phyloP scores from a whole-genome alignment of 805 yeast species.

The Candida xiaguanensis region DNA sequence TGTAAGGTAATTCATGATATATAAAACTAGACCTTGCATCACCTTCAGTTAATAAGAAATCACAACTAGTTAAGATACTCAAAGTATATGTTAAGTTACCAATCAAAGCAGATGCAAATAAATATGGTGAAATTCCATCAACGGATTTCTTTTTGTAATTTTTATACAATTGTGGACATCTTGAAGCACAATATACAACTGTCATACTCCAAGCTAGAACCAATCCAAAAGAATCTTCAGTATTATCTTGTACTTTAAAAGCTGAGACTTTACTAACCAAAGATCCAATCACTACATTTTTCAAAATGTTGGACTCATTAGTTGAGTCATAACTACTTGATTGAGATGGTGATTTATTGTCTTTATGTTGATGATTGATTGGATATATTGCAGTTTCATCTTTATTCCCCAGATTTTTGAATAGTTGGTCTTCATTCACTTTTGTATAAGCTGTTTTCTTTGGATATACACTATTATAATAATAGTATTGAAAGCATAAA shows the following conservation, averaged over 20 bases:
- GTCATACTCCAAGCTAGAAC: conserved; percentile 78
- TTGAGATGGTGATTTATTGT: conserved; percentile 9
- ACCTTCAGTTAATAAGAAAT: conserved; percentile 28
- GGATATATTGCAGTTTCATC: not conserved
- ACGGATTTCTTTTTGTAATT: conserved; percentile 79
- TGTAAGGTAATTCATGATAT: conserved; percentile 70
- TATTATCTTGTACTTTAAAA: conserved; percentile 8
- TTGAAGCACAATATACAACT: conserved; percentile 64
- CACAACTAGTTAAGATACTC: conserved; percentile 68
- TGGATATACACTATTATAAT: conserved; percentile 37
- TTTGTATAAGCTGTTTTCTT: conserved; percentile 8
- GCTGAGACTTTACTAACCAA: conserved; percentile 10
- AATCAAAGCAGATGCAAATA: conserved; percentile 72
- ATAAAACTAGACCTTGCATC: conserved; percentile 44
- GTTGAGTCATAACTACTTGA: conserved; percentile 16
- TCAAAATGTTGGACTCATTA: conserved; percentile 4
- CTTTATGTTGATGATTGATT: not conserved
- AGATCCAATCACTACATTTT: conserved; percentile 9
- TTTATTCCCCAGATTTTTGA: not conserved
- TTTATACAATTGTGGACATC: conserved; percentile 81
- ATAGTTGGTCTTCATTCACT: not conserved
- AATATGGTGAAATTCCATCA: conserved; percentile 76
- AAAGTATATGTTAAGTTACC: conserved; percentile 77
- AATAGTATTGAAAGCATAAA: conserved; percentile 39
- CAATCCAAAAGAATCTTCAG: conserved; percentile 14